Base-by-base conservation (phyloP, 2,329 filamentous ascomycete genomes). In the Verruconis gallopava region DNA sequence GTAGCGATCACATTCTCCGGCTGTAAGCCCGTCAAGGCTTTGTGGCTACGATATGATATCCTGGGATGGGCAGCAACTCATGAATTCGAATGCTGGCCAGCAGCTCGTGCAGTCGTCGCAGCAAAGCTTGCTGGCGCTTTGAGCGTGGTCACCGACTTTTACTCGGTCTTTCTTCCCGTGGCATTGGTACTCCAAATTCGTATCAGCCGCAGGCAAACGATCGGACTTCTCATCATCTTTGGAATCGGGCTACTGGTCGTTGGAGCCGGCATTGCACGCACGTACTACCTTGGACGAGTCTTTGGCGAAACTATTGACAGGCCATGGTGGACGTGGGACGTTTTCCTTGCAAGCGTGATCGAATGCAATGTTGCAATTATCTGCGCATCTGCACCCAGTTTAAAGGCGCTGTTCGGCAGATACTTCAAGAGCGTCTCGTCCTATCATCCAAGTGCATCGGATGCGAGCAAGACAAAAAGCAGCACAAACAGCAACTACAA, bases 1-100 rank as follows among this genome's bases (percentile, higher is more conserved):
- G 48, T 58, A 37, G 19, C 55, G 50, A 30, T 47, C 48, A 37
- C 56, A 21, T 40, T 49, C 19, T 52, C 53, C 48, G 51, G 47
- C 6, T 63, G 59, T 46, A 50, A 43, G 13, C 59, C 59, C 0
- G 51, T 53, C 2, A 39, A 54, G 17, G 54, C 54, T 6, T 58
- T 59, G 41, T 62, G 59, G 59, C 53, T 48, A 41, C 47, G 53
- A 9, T 55, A 52, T 33, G 46, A 56, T 43, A n/a, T n/a, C n/a
- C 40, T 48, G 13, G 45, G n/a, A 6, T 55, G 50, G 37, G 46
- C 41, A 5, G 40, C 42, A 21, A 49, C 47, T 1, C 33, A 49
- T 3, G 30, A 50, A 9, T 57, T 53, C 34, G 41, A 37, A 5
- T 57, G 55, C 46, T 48, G 17, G n/a, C 14, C 9, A 15, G 11